Evolutionary conservation across 2,329 filamentous ascomycete genomes (phyloP), one percentile per base, ranked within the genome.

Genomic region (Trichoderma gracile): DNA sequence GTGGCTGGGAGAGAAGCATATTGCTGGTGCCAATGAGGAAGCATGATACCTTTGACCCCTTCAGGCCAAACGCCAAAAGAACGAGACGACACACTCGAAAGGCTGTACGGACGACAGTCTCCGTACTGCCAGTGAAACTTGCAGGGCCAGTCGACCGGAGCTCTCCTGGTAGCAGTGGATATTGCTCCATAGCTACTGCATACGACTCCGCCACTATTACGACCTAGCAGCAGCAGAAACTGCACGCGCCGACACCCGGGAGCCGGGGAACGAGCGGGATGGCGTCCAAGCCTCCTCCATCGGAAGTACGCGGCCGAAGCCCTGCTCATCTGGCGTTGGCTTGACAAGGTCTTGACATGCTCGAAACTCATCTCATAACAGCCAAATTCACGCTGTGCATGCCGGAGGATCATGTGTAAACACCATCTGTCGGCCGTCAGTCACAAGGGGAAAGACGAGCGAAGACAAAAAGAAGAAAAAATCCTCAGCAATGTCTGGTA

Each of bases 241-340:
- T 40, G 19, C 49, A 30, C 42, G 59, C 59, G 49, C 59, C 59
- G 59, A 62, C 59, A 53, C 59, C 59, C 59, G 59, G 59, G 47
- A 45, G 40, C 59, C 59, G 49, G 59, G 59, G 59, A 43, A 62
- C 43, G 59, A 52, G 40, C 59, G 40, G 59, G 59, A 54, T 54
- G 49, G 49, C 59, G 47, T 54, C 47, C 30, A 46, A 50, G 56
- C 38, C 52, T 62, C 58, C 58, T 62, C 59, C 57, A 60, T 46
- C 46, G 57, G 57, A 38, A 42, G 33, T 23, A 59, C 27, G 56
- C 56, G 43, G 56, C 43, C 56, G 43, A 17, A 40, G 56, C 19
- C 30, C 15, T 58, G 57, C 30, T 25, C 46, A 19, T 50, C 23
- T 21, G 46, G 38, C 15, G 58, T 45, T 33, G 47, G 10, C 43